Conservation (phyloP, 306 rosid genomes). For the Cicer judaicum region DNA sequence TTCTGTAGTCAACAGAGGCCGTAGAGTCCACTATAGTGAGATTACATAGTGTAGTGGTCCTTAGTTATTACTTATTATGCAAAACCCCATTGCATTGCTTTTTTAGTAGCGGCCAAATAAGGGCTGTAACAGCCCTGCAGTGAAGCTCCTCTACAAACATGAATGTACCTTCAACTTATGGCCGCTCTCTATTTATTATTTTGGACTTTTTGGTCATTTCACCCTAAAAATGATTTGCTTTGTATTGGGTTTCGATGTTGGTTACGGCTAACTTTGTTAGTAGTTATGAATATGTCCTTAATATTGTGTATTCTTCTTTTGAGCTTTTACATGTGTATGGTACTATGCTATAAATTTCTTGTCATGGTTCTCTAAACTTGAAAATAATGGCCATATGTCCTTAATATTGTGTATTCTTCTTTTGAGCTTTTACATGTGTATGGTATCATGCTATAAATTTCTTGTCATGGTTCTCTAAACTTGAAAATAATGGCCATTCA, state of each 20-base stretch:
- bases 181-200: background rate
- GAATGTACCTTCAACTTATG: background rate
- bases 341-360: background rate
- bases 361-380: background rate
- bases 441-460: background rate
- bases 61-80: background rate
- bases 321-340: background rate
- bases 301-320: background rate
- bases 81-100: background rate
- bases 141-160: background rate
- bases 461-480: background rate
- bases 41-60: background rate
- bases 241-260: background rate
- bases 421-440: background rate
- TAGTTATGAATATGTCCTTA: background rate
- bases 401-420: background rate
- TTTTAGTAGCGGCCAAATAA: background rate
- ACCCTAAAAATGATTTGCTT: background rate
- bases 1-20: background rate
- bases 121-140: background rate
- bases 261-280: background rate
- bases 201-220: background rate
- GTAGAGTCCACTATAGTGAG: background rate
- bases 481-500: background rate
- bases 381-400: background rate